Base-by-base conservation (phyloP, 2,329 filamentous ascomycete species). In the Rhexocercosporidium sp. region DNA sequence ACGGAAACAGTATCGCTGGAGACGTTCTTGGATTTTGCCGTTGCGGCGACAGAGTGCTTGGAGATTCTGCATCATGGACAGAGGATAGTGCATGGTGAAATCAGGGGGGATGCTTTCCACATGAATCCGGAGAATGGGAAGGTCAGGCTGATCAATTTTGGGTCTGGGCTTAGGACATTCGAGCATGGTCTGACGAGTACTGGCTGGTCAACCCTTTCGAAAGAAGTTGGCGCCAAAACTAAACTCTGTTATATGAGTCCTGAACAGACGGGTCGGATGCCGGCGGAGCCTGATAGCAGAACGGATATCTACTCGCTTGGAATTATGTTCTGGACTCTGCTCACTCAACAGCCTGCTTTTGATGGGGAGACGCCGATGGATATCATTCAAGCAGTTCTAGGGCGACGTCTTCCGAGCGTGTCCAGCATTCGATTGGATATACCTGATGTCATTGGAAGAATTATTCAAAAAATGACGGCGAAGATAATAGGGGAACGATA, bases 251-350 rank as follows among this genome's bases (percentile, higher is more conserved):
- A 93, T 76, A 96, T 97, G 76, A 95, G 94, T 56, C 94, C 95
- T 0, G 95, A 98, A 77, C 95, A 97, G 81, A 97, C 95, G 2
- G 95, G 95, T 16, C 90, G 95, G 22, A 91, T 97, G 86, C 92
- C 94, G 2, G 93, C 92, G 3, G 94, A 97, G 78, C 95, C 95
- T 1, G 95, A 97, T 79, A 92, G 88, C 51, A 88, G 95, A 47
- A 97, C 95, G 18, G 95, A 98, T 78, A 96, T 97, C 37, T 97
- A 97, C 81, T 94, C 93, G 0, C 82, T 97, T 0, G 95, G 95
- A 3, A 90, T 97, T 46, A 79, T 97, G 1, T 95, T 97, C 78
- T 97, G 93, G 91, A 92, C 88, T 9, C 86, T 96, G 75, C 82
- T 97, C 54, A 92, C 92, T 1, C 93, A 94, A 31, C 87, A 90